Evolutionary conservation across 78 protist species (phyloP), one percentile per base, ranked within the genome.

Genomic region (Chrysochromulina parva): DNA sequence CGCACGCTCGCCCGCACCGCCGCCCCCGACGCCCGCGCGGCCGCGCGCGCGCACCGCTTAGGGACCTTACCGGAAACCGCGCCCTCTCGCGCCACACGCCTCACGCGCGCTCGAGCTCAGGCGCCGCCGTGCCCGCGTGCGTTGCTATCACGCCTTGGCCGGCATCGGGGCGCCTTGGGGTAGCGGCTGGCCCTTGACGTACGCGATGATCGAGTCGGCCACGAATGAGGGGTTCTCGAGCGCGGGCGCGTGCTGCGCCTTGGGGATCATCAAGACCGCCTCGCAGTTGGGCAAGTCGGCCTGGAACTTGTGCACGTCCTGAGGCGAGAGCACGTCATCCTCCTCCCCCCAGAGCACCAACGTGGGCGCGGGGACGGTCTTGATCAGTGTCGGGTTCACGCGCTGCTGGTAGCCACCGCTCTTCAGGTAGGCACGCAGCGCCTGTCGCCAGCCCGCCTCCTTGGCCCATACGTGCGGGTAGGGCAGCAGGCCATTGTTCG

Each of bases 281-380:
- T 14, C 62, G 62, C 62, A 58, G 13, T 58, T 58, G 24, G 62
- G 62, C 24, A 58, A 13, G 62, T 58, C 62, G 10, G 38, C 52
- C 78, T 69, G 54, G 78, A n/a, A 69, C 50, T 69, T 69, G 78
- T 26, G 10, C 14, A 13, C 53, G 50, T 69, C 78, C 50, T 24
- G 50, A 7, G 28, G 50, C 2, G 78, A 50, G 16, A 69, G 78
- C 13, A 69, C 78, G 16, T 69, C 78, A 50, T 69, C 78, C 48
- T 69, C 78, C 50, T 69, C 78, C 50, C 78, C 78, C 78, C 78
- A 69, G 50, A 69, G 78, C 78, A 69, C 78, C n/a, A 38, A 13
- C 10, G 78, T 69, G 78, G 78, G 78, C 50, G 28, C n/a, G 38
- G 78, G 20, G 13, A 69, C 50, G 13, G 78, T 69, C 26, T 50